Evolutionary conservation across 176 grass and related monocot species (phyloP).

Genomic region (Cymbopogon citratus): DNA sequence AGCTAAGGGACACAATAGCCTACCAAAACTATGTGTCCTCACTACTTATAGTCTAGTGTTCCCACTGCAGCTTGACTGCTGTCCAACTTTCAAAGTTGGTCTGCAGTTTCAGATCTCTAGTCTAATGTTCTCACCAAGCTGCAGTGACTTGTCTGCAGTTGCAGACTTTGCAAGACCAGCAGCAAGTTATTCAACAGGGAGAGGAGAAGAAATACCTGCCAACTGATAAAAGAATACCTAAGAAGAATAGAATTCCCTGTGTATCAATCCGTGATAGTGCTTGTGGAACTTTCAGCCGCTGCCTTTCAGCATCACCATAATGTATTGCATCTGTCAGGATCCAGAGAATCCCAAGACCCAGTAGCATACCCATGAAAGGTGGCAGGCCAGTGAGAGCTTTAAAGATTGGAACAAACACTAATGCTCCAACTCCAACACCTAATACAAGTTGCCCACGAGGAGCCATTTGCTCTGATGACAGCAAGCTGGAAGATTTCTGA

Average conservation of each 20-base stretch:
- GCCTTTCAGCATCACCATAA: slow-evolving; percentile 72
- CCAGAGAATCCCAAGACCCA: slow-evolving; percentile 90
- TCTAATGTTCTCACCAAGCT: too few species aligned
- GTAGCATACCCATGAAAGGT: slow-evolving; percentile 85
- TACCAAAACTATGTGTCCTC: too few species aligned
- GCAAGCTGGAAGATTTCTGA: slow-evolving; percentile 46
- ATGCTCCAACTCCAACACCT: slow-evolving; percentile 68
- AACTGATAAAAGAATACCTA: slow-evolving; percentile 86
- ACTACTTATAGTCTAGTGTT: too few species aligned
- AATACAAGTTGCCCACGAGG: slow-evolving; percentile 89
- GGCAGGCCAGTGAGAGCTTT: slow-evolving; percentile 87
- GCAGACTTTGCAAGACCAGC: too few species aligned
- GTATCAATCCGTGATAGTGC: slow-evolving; percentile 88
- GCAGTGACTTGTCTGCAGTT: too few species aligned
- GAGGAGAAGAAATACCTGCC: slow-evolving; percentile 40
- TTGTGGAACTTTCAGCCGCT: slow-evolving; percentile 91
- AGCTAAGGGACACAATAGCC: too few species aligned
- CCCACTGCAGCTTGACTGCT: too few species aligned
- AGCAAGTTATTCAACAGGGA: not conserved
- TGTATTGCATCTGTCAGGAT: slow-evolving; percentile 92
- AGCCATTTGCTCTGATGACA: slow-evolving; percentile 90
- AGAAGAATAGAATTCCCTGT: slow-evolving; percentile 91
- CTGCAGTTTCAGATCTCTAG: too few species aligned
- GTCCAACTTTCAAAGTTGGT: too few species aligned
- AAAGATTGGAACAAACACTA: slow-evolving; percentile 84